Evolutionary conservation across 2,329 filamentous ascomycete species (phyloP), one percentile per base, ranked within the genome.

Genomic region (Corinectria fuckeliana): DNA sequence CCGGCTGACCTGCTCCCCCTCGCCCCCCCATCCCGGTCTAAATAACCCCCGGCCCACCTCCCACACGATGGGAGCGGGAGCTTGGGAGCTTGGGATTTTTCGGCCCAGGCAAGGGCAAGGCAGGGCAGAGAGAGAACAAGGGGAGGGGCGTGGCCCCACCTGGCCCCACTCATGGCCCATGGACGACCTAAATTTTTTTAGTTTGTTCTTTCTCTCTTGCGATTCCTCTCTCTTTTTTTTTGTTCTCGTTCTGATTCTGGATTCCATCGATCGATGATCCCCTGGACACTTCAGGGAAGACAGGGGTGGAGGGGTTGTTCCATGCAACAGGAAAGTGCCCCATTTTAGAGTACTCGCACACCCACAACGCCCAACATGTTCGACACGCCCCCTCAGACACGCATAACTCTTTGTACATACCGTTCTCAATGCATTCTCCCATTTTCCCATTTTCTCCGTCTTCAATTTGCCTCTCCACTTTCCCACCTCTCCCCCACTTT

Each of bases 251-350:
- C 32, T 36, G 32, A 36, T 70, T 13, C 63, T 74, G 73, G 73
- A 75, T 75, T 68, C 56, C 65, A 69, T 74, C 73, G 73, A 75
- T 75, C 73, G 68, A 72, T 72, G 71, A 36, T 36, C 32, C 32
- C n/a, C 32, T 2, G 32, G 32, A n/a, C 2, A 7, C 11, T 71
- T 69, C 65, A 67, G n/a, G 32, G 32, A n/a, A n/a, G 14, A 30
- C 7, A 16, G n/a, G n/a, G 32, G 14, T n/a, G n/a, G n/a, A n/a
- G n/a, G n/a, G n/a, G n/a, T n/a, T n/a, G 32, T 3, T 36, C 32
- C 32, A 36, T 18, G 32, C 32, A 36, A n/a, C 32, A n/a, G 32
- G n/a, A 36, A 18, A 16, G 32, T 36, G n/a, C 32, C 28, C 32
- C 32, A 36, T 36, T 3, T 36, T 8, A 36, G 32, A n/a, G n/a